These are phyloP conservation scores for Fusarium torreyae DNA, from an alignment of 2,329 filamentous ascomycete genomes.

Conservation along the genomic window DNA sequence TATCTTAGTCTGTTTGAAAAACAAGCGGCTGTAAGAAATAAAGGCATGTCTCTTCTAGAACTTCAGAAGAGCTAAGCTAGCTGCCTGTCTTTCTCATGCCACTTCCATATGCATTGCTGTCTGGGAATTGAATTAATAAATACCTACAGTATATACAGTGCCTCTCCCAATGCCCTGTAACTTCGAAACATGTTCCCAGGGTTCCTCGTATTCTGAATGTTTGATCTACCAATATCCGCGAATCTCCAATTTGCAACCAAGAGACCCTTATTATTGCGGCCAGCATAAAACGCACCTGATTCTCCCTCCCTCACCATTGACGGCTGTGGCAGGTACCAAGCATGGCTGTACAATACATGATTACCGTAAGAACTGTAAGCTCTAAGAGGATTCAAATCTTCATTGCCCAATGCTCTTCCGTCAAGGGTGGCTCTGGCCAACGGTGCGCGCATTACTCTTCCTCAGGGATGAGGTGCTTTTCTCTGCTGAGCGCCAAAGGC, in stretches of 20 bases:
- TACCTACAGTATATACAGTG: slow-evolving; percentile 8
- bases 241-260: slow-evolving; percentile 25
- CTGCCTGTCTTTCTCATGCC: slow-evolving; percentile 6
- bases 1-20: slow-evolving; percentile 26
- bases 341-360: slow-evolving; percentile 8
- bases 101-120: slow-evolving; percentile 12
- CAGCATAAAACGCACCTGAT: slow-evolving; percentile 39
- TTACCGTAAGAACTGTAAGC: slow-evolving; percentile 16
- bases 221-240: slow-evolving; percentile 32
- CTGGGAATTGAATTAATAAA: slow-evolving; percentile 17
- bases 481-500: slow-evolving; percentile 18
- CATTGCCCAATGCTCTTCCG: slow-evolving; percentile 32
- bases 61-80: slow-evolving; percentile 10
- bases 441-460: slow-evolving; percentile 14
- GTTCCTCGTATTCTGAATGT: slow-evolving; percentile 37
- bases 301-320: slow-evolving; percentile 28
- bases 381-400: slow-evolving; percentile 32
- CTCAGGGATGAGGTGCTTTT: slow-evolving; percentile 34
- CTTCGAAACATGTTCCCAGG: slow-evolving; percentile 26
- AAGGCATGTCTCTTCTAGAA: slow-evolving; percentile 1
- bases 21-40: slow-evolving; percentile 22
- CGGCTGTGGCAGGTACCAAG: slow-evolving; percentile 24
- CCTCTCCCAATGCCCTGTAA: slow-evolving; percentile 17
- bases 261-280: slow-evolving; percentile 6
- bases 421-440: slow-evolving; percentile 44